phyloP scores from a whole-genome alignment of 495 filamentous ascomycete genomes.

The Podospora tetraspora region DNA sequence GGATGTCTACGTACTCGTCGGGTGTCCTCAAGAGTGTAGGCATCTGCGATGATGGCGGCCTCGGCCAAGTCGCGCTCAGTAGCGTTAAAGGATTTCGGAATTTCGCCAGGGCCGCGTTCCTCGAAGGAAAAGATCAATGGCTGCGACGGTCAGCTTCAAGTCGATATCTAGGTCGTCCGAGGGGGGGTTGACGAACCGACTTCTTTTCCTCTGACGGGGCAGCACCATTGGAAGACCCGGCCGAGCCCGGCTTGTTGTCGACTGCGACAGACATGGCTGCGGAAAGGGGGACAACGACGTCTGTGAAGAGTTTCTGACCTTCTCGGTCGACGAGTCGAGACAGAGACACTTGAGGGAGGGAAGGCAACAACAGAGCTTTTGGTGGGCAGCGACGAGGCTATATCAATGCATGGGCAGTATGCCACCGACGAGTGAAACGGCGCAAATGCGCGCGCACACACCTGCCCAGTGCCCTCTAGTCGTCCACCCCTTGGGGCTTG shows the following conservation, averaged over 20 bases:
- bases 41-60: constrained; percentile 28
- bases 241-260: constrained; percentile 13
- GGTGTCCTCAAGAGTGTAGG: constrained; percentile 31
- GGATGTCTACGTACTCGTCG: constrained; percentile 12
- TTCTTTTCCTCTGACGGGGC: constrained; percentile 13
- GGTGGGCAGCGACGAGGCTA: constrained; percentile 6
- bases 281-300: constrained; percentile 4
- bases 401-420: constrained; percentile 7
- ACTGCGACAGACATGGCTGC: constrained; percentile 13
- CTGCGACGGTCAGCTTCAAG: neutral
- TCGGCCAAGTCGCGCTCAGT: constrained; percentile 33
- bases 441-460: neutral
- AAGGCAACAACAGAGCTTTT: neutral
- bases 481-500: constrained; percentile 7
- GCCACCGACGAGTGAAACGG: neutral
- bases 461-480: neutral
- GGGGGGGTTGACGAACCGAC: constrained; percentile 4
- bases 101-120: constrained; percentile 2
- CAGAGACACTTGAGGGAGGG: neutral
- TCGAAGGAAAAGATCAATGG: constrained; percentile 14
- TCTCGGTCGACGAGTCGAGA: constrained; percentile 11
- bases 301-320: neutral
- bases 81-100: constrained; percentile 19
- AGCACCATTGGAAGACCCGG: constrained; percentile 4
- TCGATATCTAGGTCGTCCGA: neutral